These are phyloP conservation scores for Coemansia sp. DNA, from an alignment of 192 early-diverging fungal species.

Conservation along the genomic window DNA sequence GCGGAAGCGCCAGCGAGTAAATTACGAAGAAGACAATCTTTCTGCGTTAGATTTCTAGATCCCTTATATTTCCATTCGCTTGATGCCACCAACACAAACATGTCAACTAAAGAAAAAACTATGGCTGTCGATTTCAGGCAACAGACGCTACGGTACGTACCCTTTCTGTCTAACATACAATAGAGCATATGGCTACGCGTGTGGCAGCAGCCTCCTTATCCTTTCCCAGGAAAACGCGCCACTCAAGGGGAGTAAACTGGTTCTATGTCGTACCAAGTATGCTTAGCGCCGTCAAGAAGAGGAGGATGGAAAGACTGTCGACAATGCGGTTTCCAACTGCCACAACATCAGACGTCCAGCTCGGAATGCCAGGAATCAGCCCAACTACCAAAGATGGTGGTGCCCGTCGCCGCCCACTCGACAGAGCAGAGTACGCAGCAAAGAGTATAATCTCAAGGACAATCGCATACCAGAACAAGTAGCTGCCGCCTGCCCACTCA, in stretches of 20 bases:
- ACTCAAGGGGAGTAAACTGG: not conserved
- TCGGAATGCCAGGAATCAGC: conserved; percentile 27
- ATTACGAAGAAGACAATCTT: conserved; percentile 34
- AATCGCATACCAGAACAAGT: conserved; percentile 35
- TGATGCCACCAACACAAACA: too few species aligned
- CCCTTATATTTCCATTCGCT: not conserved
- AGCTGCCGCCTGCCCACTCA: conserved; percentile 37
- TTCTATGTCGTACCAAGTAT: conserved; percentile 5
- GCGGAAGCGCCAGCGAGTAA: conserved; percentile 51
- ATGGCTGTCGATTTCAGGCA: not conserved
- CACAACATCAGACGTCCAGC: conserved; percentile 18
- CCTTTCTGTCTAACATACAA: too few species aligned
- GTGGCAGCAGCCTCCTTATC: too few species aligned
- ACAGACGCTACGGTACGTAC: not conserved
- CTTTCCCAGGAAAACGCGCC: not conserved
- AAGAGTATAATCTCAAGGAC: conserved; percentile 33
- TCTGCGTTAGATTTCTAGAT: conserved; percentile 5
- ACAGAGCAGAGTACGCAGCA: conserved; percentile 19
- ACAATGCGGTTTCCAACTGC: conserved; percentile 30
- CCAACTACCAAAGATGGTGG: conserved; percentile 8
- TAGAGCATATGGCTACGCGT: too few species aligned
- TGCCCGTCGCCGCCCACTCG: conserved; percentile 11
- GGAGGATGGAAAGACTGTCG: conserved; percentile 33
- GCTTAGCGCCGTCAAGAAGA: conserved; percentile 35
- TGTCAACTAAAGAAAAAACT: not conserved